Evolutionary conservation across 2,329 filamentous ascomycete genomes (phyloP), one percentile per base, ranked within the genome.

Genomic region (Colletotrichum sp.): DNA sequence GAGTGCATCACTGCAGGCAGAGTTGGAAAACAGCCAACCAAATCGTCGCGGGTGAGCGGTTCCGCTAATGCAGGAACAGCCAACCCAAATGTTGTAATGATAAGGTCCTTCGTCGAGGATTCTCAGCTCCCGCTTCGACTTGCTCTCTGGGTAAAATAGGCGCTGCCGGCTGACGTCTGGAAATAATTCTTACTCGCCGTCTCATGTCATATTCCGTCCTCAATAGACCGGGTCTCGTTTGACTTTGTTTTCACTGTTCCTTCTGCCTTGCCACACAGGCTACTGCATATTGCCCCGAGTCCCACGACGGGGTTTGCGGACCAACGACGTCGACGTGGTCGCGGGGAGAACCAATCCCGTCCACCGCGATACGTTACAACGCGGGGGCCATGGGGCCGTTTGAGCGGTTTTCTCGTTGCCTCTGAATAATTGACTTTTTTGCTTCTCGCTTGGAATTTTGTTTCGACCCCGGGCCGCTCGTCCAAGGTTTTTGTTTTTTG

Each of bases 1-100:
- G 74, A 26, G 64, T 63, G 57, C 32, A 55, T 15, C 13, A 63
- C 69, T 57, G 63, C 72, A 75, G 69, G 28, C 26, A 39, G 28
- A 63, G 8, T n/a, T 39, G 18, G 36, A 49, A 12, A 34, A n/a
- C 24, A 59, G 32, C 69, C 69, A 68, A 76, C 71, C 44, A 63
- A 15, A 64, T 15, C 39, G 32, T 49, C n/a, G 8, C 36, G 74
- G 70, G 71, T 60, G 24, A 57, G 69, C 69, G 71, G 55, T 75
- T 73, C 59, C 64, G 70, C 74, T 74, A 66, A 74, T 74, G 74
- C 71, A 76, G 71, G 74, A 74, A 76, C 74, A 73, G 59, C 70
- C 63, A 76, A 68, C 63, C 28, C 44, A 63, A 64, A 66, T 65
- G 65, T 69, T 28, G 65, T 49, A 36, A 62, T 39, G 36, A 39